phyloP scores from a whole-genome alignment of 495 filamentous ascomycete genomes.

The Penicillium robsamsonii region DNA sequence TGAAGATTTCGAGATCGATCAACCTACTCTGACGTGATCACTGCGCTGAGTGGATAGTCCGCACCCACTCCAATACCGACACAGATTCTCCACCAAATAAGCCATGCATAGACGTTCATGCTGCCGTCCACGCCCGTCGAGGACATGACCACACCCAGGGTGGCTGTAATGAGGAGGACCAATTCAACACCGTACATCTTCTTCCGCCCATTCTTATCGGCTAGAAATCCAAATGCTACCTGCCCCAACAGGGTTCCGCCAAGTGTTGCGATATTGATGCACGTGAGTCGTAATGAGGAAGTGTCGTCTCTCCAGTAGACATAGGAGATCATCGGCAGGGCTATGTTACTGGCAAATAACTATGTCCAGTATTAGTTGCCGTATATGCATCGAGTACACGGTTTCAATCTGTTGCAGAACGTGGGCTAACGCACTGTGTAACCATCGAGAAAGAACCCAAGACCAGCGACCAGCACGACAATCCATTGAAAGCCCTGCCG shows the following conservation, averaged over 20 bases:
- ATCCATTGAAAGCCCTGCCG: slow-evolving; percentile 48
- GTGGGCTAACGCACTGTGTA: slow-evolving; percentile 53
- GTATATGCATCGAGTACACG: not conserved
- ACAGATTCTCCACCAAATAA: slow-evolving; percentile 57
- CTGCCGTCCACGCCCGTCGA: slow-evolving; percentile 40
- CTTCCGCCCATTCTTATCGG: slow-evolving; percentile 60
- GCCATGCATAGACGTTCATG: slow-evolving; percentile 56
- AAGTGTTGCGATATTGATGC: slow-evolving; percentile 61
- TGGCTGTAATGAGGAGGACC: slow-evolving; percentile 54
- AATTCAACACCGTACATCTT: slow-evolving; percentile 65
- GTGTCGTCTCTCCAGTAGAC: slow-evolving; percentile 57
- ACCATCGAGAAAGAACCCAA: slow-evolving; percentile 67
- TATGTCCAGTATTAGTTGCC: slow-evolving; percentile 17
- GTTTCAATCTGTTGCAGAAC: not conserved
- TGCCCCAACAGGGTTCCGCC: slow-evolving; percentile 58
- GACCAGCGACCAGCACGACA: slow-evolving; percentile 58
- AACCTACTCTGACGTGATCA: slow-evolving; percentile 60
- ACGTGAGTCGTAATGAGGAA: slow-evolving; percentile 37
- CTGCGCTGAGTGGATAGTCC: slow-evolving; percentile 56
- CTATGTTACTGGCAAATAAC: slow-evolving; percentile 64
- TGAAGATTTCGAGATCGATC: not conserved
- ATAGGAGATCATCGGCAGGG: slow-evolving; percentile 59
- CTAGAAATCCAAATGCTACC: slow-evolving; percentile 60
- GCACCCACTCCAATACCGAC: slow-evolving; percentile 58
- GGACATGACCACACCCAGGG: slow-evolving; percentile 54